These are phyloP conservation scores for Leptographium galeiforme DNA, from an alignment of 2,329 filamentous ascomycete genomes.

Conservation along the genomic window DNA sequence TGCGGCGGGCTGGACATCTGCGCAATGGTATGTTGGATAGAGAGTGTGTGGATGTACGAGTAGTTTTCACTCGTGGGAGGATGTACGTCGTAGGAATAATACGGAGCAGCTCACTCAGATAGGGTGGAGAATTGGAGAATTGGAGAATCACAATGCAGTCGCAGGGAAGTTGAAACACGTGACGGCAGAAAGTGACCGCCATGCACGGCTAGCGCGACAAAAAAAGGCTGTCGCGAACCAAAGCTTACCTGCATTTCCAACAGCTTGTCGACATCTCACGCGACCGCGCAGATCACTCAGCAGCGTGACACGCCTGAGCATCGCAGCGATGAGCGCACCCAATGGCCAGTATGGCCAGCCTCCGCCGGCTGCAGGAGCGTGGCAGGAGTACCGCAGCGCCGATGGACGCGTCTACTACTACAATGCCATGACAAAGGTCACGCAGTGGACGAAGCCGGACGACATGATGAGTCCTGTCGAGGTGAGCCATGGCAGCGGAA, in stretches of 20 bases:
- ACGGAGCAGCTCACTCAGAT: no score
- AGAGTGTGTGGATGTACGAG: background rate
- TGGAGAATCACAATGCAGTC: no score
- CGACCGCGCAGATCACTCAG: background rate
- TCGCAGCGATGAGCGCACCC: conserved; percentile 42
- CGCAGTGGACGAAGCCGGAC: conserved; percentile 88
- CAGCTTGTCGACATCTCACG: background rate
- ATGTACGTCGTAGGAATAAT: no score
- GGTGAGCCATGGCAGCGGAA: conserved; percentile 32
- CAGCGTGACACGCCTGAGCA: background rate
- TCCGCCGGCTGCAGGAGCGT: conserved; percentile 29
- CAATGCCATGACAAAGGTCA: conserved; percentile 72
- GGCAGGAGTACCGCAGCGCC: conserved; percentile 69
- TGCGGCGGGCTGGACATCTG: conserved; percentile 3
- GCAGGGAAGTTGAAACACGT: background rate
- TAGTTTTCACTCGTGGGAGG: background rate
- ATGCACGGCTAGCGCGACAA: no score
- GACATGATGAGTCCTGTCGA: conserved; percentile 76
- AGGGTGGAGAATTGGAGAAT: no score
- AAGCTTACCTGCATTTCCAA: no score
- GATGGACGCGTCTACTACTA: conserved; percentile 88
- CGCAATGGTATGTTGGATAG: background rate
- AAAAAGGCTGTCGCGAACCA: no score
- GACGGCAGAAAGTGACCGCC: background rate
- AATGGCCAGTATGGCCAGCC: conserved; percentile 34